A percentile compares a stretch with the other conserved stretches of the same genome.
These are phyloP conservation scores for Talaromyces marneffei DNA, from an alignment of 2,329 filamentous ascomycete species.

Conservation along the genomic window DNA sequence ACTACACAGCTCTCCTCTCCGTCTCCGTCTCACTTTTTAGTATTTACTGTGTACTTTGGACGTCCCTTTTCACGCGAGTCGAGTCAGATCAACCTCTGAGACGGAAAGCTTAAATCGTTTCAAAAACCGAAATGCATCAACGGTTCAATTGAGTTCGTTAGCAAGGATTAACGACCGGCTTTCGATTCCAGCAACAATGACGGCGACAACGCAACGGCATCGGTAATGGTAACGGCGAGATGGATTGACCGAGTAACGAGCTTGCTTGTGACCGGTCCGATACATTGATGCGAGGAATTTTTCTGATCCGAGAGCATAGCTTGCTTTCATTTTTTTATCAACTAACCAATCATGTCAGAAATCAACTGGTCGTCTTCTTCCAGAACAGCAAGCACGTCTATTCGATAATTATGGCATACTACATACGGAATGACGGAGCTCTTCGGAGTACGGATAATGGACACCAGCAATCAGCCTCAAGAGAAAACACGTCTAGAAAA, in stretches of 20 bases:
- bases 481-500: background rate
- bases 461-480: background rate
- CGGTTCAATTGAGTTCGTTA: background rate
- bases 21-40: background rate
- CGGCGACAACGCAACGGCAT: background rate
- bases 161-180: background rate
- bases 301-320: background rate
- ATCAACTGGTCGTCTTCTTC: background rate
- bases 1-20: background rate
- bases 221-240: background rate
- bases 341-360: background rate
- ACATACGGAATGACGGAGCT: background rate
- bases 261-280: background rate
- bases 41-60: background rate
- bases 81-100: background rate
- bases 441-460: background rate
- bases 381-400: background rate
- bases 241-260: background rate
- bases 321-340: no score
- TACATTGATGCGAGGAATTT: background rate
- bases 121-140: background rate
- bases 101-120: background rate
- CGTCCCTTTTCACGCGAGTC: background rate
- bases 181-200: background rate
- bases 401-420: background rate